Evolutionary conservation across 805 yeast genomes (phyloP), one percentile per base, ranked within the genome.

Genomic region (Suhomyces vadensis): DNA sequence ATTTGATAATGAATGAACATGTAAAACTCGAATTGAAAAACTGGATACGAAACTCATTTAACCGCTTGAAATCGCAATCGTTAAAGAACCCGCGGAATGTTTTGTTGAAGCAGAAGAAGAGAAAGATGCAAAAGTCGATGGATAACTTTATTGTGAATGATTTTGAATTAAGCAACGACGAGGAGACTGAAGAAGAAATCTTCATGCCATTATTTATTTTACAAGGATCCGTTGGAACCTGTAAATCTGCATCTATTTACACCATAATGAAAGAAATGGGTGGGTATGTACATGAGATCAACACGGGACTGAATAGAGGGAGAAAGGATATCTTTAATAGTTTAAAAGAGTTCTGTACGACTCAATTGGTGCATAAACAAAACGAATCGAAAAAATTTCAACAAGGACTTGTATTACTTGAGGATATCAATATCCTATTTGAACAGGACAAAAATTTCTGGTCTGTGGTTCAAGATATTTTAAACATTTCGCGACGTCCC

Each of bases 361-460:
- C 95, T 0, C 89, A 88, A 47, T 68, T 85, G 37, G 91, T 92
- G 1, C 87, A 84, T 50, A 69, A 69, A 39, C 56, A 43, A n/a
- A 42, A 48, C 23, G 63, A 62, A 17, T 48, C 46, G 11, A 46
- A 50, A 31, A 43, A 38, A 6, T 76, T 75, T 40, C 81, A 75
- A 47, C 74, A 79, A 46, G 90, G 92, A 6, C 67, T 89, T 5
- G 82, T 94, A 3, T 63, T 94, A 25, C 72, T 92, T 45, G 96
- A 91, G 53, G 97, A 92, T 55, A 91, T 87, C 31, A 96, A 92
- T 58, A 70, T 87, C 8, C 60, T 91, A 14, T 88, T 85, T 55
- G 88, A 81, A 42, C 81, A 78, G 24, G 98, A 94, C 55, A 79
- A 77, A 44, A 81, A 81, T 1, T 91, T 92, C 57, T 94, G 97